phyloP scores from a whole-genome alignment of 495 filamentous ascomycete species.

The Aspergillus kassunensis region DNA sequence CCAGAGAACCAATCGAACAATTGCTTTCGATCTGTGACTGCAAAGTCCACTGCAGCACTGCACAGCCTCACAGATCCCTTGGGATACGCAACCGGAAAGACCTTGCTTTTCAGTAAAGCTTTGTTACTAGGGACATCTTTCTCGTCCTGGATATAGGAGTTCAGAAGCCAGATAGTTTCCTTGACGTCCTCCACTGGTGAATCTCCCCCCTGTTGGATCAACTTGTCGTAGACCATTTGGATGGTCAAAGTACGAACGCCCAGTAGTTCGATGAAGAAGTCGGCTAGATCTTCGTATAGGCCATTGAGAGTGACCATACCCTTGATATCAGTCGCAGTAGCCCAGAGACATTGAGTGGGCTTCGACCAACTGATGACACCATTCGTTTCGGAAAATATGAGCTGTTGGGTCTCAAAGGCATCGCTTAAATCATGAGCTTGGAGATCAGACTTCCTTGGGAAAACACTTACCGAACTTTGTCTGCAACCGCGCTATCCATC shows the following conservation, averaged over 20 bases:
- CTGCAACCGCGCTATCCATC: not conserved
- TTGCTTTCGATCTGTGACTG: slow-evolving; percentile 32
- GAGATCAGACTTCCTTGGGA: no score
- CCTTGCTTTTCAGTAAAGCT: slow-evolving; percentile 9
- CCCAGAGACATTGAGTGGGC: slow-evolving; percentile 37
- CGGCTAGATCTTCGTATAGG: slow-evolving; percentile 29
- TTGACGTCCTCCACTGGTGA: slow-evolving; percentile 25
- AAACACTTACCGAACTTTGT: not conserved
- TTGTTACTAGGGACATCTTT: slow-evolving; percentile 8
- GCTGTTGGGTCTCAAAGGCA: no score
- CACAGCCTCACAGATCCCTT: slow-evolving; percentile 13
- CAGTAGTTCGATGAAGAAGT: slow-evolving; percentile 33
- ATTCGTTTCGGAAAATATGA: slow-evolving; percentile 26
- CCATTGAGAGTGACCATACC: slow-evolving; percentile 30
- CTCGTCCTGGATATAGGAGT: slow-evolving; percentile 19
- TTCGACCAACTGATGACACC: slow-evolving; percentile 31
- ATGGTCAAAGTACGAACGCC: slow-evolving; percentile 28
- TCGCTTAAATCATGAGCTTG: no score
- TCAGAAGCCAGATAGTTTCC: slow-evolving; percentile 32
- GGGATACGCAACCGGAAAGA: slow-evolving; percentile 28
- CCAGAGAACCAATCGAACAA: slow-evolving; percentile 24
- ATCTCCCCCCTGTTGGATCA: slow-evolving; percentile 18
- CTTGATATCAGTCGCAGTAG: slow-evolving; percentile 29
- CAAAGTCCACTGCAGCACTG: slow-evolving; percentile 24
- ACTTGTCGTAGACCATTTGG: slow-evolving; percentile 31